These are phyloP conservation scores for Diaporthe sp. DNA, from an alignment of 2,329 filamentous ascomycete species.

Conservation along the genomic window DNA sequence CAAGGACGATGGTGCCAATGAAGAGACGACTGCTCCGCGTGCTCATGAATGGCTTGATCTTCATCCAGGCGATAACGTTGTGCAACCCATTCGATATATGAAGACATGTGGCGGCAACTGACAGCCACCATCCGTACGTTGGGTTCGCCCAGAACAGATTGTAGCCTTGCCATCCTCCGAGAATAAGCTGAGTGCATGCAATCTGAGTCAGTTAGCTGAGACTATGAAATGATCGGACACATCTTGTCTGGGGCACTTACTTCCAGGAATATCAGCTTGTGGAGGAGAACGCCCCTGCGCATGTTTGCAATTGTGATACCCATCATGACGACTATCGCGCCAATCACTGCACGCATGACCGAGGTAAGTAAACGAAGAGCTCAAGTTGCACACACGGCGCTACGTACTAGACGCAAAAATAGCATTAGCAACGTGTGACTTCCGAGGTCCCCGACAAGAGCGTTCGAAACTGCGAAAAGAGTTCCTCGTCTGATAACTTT, in stretches of 20 bases:
- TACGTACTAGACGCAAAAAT: conserved; percentile 21
- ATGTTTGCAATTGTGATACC: conserved; percentile 65
- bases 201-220: conserved; percentile 42
- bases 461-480: neutral
- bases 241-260: conserved; percentile 66
- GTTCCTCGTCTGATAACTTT: neutral
- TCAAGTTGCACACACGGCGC: neutral
- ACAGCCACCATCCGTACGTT: conserved; percentile 75
- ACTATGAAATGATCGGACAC: conserved; percentile 69
- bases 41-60: conserved; percentile 72
- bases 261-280: conserved; percentile 65
- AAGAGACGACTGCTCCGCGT: conserved; percentile 66
- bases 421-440: neutral
- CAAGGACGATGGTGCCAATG: conserved; percentile 70
- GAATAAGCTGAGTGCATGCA: conserved; percentile 33
- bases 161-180: conserved; percentile 50
- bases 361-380: neutral
- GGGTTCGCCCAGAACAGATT: conserved; percentile 49
- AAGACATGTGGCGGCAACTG: conserved; percentile 70
- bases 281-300: conserved; percentile 60
- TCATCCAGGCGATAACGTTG: conserved; percentile 78
- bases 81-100: conserved; percentile 75
- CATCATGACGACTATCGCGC: conserved; percentile 62
- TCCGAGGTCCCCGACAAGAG: neutral
- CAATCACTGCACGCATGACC: conserved; percentile 53